A percentile compares a stretch with the other conserved stretches of the same genome.
phyloP scores from a whole-genome alignment of 2,329 filamentous ascomycete species.

The Aspergillus persii region DNA sequence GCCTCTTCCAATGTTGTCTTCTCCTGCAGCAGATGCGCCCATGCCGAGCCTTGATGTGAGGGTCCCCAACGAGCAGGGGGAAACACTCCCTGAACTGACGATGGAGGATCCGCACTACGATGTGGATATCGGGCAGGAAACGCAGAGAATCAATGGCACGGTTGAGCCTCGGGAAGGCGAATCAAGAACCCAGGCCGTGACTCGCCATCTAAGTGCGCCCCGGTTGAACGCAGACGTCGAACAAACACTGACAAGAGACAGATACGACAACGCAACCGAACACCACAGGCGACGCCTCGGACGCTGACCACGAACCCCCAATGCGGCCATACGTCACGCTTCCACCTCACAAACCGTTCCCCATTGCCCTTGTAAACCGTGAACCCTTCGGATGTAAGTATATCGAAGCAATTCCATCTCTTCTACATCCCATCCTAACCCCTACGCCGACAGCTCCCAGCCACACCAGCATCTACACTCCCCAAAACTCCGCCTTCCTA shows the following conservation, averaged over 20 bases:
- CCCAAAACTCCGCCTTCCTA: constrained; percentile 74
- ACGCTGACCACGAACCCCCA: constrained; percentile 51
- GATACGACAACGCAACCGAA: constrained; percentile 56
- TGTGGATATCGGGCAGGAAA: constrained; percentile 57
- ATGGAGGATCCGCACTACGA: constrained; percentile 65
- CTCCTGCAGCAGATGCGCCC: constrained; percentile 43
- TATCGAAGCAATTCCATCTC: too few species aligned
- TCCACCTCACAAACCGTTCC: constrained; percentile 55
- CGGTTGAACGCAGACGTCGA: background rate
- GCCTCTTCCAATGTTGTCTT: constrained; percentile 55
- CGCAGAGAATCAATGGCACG: constrained; percentile 59
- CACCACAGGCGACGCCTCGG: constrained; percentile 54
- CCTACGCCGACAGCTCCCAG: background rate
- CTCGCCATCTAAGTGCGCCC: constrained; percentile 58
- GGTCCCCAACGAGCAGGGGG: constrained; percentile 8
- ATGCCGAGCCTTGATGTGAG: constrained; percentile 6
- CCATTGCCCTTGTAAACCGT: constrained; percentile 70
- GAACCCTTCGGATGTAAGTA: constrained; percentile 58
- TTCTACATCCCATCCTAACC: background rate
- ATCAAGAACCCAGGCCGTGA: constrained; percentile 57
- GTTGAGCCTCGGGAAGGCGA: constrained; percentile 54
- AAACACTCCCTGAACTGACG: constrained; percentile 54
- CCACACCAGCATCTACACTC: constrained; percentile 58
- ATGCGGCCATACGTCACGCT: constrained; percentile 67
- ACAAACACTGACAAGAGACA: constrained; percentile 14